phyloP scores from a whole-genome alignment of 495 filamentous ascomycete genomes.

The Chaetomium fimeti region DNA sequence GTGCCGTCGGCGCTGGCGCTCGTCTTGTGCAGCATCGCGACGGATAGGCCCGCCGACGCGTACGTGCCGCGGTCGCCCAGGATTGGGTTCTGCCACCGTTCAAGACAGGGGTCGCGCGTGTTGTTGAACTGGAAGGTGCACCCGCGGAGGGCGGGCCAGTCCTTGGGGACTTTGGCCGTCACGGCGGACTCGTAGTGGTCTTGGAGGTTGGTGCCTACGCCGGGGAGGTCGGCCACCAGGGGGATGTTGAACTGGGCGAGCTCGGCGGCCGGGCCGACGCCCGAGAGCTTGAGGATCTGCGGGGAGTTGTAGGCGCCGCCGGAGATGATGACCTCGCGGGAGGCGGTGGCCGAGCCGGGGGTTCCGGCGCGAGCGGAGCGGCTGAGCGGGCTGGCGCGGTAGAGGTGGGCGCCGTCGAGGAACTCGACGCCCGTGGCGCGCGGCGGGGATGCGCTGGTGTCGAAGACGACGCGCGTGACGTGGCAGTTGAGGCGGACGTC shows the following conservation, averaged over 20 bases:
- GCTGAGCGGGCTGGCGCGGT: constrained; percentile 55
- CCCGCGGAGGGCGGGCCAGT: constrained; percentile 44
- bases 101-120: constrained; percentile 50
- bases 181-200: constrained; percentile 61
- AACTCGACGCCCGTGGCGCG: constrained; percentile 63
- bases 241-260: constrained; percentile 50
- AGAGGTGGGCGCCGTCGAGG: constrained; percentile 58
- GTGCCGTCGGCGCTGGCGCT: constrained; percentile 38
- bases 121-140: constrained; percentile 49
- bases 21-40: constrained; percentile 49
- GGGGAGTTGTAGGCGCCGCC: constrained; percentile 62
- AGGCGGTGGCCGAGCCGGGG: constrained; percentile 48
- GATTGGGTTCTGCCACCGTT: constrained; percentile 43
- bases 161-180: constrained; percentile 43
- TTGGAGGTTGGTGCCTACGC: constrained; percentile 66
- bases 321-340: constrained; percentile 62
- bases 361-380: constrained; percentile 35
- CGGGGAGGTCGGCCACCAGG: constrained; percentile 54
- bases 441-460: constrained; percentile 42
- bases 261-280: constrained; percentile 55
- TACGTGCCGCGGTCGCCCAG: constrained; percentile 50
- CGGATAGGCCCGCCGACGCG: constrained; percentile 48
- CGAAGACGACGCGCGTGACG: constrained; percentile 60
- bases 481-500: constrained; percentile 60
- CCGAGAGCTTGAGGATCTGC: constrained; percentile 62